Evolutionary conservation across 148 eudicot species (phyloP), one percentile per base, ranked within the genome.

Genomic region (Vaccinium vitisidaea): DNA sequence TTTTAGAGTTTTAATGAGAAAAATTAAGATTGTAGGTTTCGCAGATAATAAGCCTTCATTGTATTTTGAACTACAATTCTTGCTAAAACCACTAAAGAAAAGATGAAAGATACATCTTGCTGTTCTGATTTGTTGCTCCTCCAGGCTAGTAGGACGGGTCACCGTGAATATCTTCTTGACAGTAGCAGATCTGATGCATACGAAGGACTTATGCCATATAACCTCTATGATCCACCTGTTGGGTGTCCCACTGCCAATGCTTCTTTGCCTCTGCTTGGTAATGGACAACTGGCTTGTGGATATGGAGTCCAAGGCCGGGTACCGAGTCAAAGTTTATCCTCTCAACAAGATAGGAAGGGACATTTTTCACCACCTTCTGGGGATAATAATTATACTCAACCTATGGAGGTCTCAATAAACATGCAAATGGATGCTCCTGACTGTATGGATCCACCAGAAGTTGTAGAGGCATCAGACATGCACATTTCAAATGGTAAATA

Each of bases 131-230:
- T 12, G 1, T 83, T 84, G 80, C 30, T 67, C 74, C 84, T 54
- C 78, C 89, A 91, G 93, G 90, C 83, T 81, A 76, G 77, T n/a
- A 50, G 79, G 23, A 80, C 75, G 83, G 87, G 79, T 87, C 76
- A 32, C 39, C 79, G 23, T 48, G 91, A 86, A 77, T 43, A 58
- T 23, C 80, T 78, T 78, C 83, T 75, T 27, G 85, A 71, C 70
- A 86, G 80, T 39, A 79, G 76, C 77, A 86, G 86, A 82, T 75
- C 85, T 48, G 93, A 91, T 81, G 76, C 87, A 43, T 84, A 88
- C 77, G 89, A 86, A 84, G 82, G 82, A 84, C 86, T 27, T 56
- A 80, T 78, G 27, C 73, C 86, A 61, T 55, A 89, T 67, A 80
- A 87, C 46, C 84, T 84, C 32, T 83, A 88, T 80, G 86, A 87